Percentiles rank a stretch among this genome's conserved stretches.
Evolutionary conservation across 179 eudicot species (phyloP).

Genomic region (Actinidia arguta): DNA sequence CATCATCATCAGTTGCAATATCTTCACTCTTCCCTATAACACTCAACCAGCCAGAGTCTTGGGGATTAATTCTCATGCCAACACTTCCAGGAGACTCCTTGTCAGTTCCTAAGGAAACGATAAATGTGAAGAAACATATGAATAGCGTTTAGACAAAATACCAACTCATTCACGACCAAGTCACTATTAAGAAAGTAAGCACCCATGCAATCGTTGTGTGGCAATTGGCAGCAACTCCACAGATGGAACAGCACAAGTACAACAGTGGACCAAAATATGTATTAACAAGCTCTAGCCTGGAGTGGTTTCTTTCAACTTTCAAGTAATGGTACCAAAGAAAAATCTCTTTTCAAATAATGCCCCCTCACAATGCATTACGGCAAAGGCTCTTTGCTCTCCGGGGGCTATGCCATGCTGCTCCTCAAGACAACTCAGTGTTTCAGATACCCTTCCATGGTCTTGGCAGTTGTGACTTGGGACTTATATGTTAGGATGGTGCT

Average conservation of each 20-base stretch:
- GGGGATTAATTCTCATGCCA: conserved; percentile 9
- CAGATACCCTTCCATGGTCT: background rate
- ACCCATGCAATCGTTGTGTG: background rate
- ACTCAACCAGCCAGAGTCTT: conserved; percentile 11
- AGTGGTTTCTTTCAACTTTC: background rate
- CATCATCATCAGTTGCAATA: conserved; percentile 35
- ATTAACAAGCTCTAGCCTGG: background rate
- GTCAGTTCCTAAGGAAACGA: conserved; percentile 29
- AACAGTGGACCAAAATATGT: background rate
- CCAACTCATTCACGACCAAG: background rate
- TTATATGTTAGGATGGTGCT: background rate
- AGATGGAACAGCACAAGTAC: background rate
- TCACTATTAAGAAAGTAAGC: background rate
- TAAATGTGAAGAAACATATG: background rate
- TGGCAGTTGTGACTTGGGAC: too few species aligned
- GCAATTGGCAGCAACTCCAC: background rate
- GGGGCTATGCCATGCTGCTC: background rate
- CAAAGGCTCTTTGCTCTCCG: background rate
- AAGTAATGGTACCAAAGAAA: background rate
- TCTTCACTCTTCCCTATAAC: conserved; percentile 40
- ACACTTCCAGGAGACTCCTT: conserved; percentile 22
- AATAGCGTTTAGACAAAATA: background rate
- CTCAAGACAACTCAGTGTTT: background rate
- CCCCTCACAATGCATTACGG: background rate
- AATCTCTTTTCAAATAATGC: background rate